Base-by-base conservation (phyloP, 2,329 filamentous ascomycete genomes). In the Myriosclerotinia duriaeana region DNA sequence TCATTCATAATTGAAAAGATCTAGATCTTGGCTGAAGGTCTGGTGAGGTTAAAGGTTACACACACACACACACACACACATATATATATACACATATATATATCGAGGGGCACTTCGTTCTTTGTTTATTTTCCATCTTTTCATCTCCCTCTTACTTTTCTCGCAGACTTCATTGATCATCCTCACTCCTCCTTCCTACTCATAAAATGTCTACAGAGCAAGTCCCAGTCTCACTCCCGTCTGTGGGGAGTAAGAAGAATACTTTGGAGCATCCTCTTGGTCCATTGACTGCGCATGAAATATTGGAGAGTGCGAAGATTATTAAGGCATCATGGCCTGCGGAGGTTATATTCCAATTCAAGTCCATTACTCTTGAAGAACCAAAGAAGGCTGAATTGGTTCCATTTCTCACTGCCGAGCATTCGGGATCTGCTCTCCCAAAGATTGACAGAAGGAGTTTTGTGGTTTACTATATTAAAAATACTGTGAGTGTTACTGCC, bases 331-430 rank as follows among this genome's bases (percentile, higher is more conserved):
- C 81, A 65, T 89, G 86, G 84, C 86, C 86, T 0, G 77, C 78
- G 15, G 79, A 80, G 34, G 83, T 82, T 2, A 79, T 84, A 40
- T 74, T 88, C 53, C 84, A 87, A 62, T 89, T 87, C 80, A 89
- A 89, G 75, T 79, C 79, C 53, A 79, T 89, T 36, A 89, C 82
- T n/a, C 76, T 87, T n/a, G 78, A 81, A 53, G 85, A 87, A 72
- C 84, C 85, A 6, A 77, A 80, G 9, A 87, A 87, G 77, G 73
- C 77, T 5, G 79, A 84, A 53, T 78, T 85, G 11, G 71, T 82
- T 30, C 80, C 79, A 2, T 87, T 83, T 72, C 75, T 86, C 46
- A 78, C 79, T 22, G 82, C 82, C 14, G 81, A 84, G 71, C 79
- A 81, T 65, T 76, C 74, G 15, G 80, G 80, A 2, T 70, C 75